Evolutionary conservation across 805 yeast genomes (phyloP), one percentile per base, ranked within the genome.

Genomic region (Cyberlindnera euphorbiiphila): DNA sequence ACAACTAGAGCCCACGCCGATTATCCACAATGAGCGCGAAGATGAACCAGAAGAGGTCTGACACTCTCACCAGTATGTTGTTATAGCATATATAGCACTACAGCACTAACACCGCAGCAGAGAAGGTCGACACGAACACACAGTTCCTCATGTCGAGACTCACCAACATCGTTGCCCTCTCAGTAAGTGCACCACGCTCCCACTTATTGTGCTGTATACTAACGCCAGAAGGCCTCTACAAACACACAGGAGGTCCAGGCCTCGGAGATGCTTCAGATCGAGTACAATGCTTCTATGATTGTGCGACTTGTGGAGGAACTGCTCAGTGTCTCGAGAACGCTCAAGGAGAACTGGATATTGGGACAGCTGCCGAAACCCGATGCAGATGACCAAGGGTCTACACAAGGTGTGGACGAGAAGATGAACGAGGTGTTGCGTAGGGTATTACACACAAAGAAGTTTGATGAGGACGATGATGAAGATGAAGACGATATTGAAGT

Each of bases 261-360:
- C 1, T 71, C 74, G n/a, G 81, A 76, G 45, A 67, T 76, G 23
- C 57, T 76, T 14, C 76, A 76, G 13, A 71, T 76, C 18, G 80
- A 76, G 47, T 64, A 74, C 15, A 72, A 73, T 45, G 68, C 79
- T 0, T 59, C 71, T 37, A 64, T 69, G 1, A 73, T 76, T 3
- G 65, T 75, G 9, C 57, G 78, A 36, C 58, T 74, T 12, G 68
- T 76, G 28, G 78, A 76, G 45, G 81, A 76, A 39, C 56, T 76
- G 25, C 54, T 76, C 11, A 52, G 67, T 2, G 63, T 76, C 2
- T 71, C 79, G 2, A 54, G 76, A 29, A 64, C 66, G 1, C 54
- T 76, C 31, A 70, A 71, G 46, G 81, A 76, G 51, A 65, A 71
- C 4, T 76, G 81, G 82, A 69, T 75, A 27, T 55, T 76, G 37